A percentile compares a stretch with the other conserved stretches of the same genome.
Conservation (phyloP, 306 rosid species). For the Begonia masoniana region DNA sequence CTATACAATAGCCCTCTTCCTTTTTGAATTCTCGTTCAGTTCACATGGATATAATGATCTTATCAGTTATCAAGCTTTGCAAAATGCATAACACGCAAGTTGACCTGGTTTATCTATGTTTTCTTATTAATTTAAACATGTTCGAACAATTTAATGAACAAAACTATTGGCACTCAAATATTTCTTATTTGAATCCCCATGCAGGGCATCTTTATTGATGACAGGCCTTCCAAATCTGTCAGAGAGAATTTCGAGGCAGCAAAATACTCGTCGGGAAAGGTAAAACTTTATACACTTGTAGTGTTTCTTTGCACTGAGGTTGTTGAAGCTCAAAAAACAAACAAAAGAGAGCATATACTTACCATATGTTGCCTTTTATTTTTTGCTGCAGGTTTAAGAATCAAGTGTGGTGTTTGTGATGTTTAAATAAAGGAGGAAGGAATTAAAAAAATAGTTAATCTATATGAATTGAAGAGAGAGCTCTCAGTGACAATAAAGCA, state of each 20-base stretch:
- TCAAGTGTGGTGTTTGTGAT: constrained; percentile 58
- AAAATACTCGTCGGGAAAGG: constrained; percentile 74
- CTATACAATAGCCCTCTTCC: no score
- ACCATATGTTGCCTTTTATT: constrained; percentile 34
- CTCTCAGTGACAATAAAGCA: constrained; percentile 63
- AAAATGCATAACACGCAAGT: no score
- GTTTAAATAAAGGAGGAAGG: constrained; percentile 54
- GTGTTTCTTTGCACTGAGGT: constrained; percentile 9
- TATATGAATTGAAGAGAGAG: constrained; percentile 86
- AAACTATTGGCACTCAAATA: no score
- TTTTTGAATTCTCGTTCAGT: no score
- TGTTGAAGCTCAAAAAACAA: neutral
- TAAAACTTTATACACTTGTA: constrained; percentile 12
- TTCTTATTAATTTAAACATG: no score
- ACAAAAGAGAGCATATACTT: constrained; percentile 24
- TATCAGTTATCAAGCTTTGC: no score
- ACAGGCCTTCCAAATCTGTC: constrained; percentile 31
- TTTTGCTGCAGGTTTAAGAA: constrained; percentile 70
- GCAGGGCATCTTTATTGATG: constrained; percentile 66
- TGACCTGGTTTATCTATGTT: no score
- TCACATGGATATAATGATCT: no score
- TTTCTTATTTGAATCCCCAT: no score
- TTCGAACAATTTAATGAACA: no score
- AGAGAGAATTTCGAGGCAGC: constrained; percentile 74
- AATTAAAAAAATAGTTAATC: constrained; percentile 66